phyloP scores from a whole-genome alignment of 2,329 filamentous ascomycete genomes.

The Diaporthe amygdali region DNA sequence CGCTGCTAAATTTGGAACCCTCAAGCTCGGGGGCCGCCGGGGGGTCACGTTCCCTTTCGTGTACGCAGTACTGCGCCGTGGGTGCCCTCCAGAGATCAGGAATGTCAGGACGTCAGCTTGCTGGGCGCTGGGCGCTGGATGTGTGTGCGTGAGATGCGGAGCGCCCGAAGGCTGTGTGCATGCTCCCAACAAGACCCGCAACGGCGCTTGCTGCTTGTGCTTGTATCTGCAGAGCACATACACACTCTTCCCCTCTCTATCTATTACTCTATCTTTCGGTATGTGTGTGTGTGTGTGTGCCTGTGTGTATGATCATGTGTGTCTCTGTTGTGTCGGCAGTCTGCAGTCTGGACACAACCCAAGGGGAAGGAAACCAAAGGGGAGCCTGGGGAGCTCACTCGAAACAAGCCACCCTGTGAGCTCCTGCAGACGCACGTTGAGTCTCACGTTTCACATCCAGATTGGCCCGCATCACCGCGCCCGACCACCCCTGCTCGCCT shows the following conservation, averaged over 20 bases:
- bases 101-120: background rate
- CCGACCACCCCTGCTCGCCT: slow-evolving; percentile 18
- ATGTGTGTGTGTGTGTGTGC: background rate
- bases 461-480: slow-evolving; percentile 17
- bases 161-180: background rate
- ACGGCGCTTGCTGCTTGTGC: background rate
- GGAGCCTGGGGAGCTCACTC: background rate
- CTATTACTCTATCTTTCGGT: background rate
- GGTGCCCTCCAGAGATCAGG: slow-evolving; percentile 4
- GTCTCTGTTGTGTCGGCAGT: no score
- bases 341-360: no score
- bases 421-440: slow-evolving; percentile 14
- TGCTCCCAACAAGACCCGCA: background rate
- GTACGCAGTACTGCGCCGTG: no score
- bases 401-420: slow-evolving; percentile 14
- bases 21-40: background rate
- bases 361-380: background rate
- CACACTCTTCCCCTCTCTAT: background rate
- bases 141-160: background rate
- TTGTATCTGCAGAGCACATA: background rate
- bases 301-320: no score
- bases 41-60: background rate
- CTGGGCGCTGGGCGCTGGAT: background rate
- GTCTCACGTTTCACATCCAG: slow-evolving; percentile 19
- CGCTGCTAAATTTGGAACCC: slow-evolving; percentile 14